Base-by-base conservation (phyloP, 2,329 filamentous ascomycete species). In the Venturiaceae sp. region DNA sequence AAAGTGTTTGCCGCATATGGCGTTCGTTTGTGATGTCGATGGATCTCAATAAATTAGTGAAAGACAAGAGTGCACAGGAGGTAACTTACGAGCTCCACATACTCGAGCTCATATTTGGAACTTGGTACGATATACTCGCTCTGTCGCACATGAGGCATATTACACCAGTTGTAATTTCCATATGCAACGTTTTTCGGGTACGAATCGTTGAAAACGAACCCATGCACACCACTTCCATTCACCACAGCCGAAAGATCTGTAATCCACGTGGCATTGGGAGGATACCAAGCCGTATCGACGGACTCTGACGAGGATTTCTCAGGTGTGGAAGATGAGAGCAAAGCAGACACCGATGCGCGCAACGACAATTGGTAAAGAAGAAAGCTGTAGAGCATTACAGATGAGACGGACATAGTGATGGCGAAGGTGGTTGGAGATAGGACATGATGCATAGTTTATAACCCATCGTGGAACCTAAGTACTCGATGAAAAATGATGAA, bases 1-100 rank as follows among this genome's bases (percentile, higher is more conserved):
- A 94, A 92, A 0, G 84, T 83, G 67, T 94, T 95, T 57, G 80
- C 78, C 1, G 86, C 82, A 68, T 94, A 94, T 0, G 88, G 88
- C 0, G 88, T 94, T 23, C 90, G 82, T 68, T 94, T 94, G 71
- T 94, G 89, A 68, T 94, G 90, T 55, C 90, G 82, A 66, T 94
- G 89, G 54, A 92, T 87, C 79, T 85, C 44, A 5, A 21, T 9
- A 41, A 33, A 34, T 56, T 54, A 53, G 59, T 26, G 55, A n/a
- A 3, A 21, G 19, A 14, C 47, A 28, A 16, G 5, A 46, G 28
- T 46, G 55, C 34, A n/a, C 3, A 39, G n/a, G 74, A 79, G 60
- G n/a, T 13, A 28, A 60, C 66, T 70, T 71, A 88, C 83, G 65
- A 92, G 74, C 72, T 92, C 88, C 7, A 92, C 88, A 67, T 92